Evolutionary conservation across 208 protist genomes (phyloP), one percentile per base, ranked within the genome.

Genomic region (Porcisia hertigi): DNA sequence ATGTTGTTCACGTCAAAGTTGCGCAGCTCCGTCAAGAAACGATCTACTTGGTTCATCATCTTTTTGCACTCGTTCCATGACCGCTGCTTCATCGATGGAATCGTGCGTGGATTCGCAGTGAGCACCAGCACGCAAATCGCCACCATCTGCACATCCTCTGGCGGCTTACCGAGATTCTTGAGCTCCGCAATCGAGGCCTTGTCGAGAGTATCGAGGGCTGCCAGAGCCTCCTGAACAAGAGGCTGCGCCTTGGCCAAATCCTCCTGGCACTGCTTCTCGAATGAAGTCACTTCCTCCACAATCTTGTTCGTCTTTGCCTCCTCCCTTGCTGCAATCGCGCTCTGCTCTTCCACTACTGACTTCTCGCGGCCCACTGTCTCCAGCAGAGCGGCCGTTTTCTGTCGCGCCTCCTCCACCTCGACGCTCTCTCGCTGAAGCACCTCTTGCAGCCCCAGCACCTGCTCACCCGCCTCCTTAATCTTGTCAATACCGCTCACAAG

Each of bases 131-230:
- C 97, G 65, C 98, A 98, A 67, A 96, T 97, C 36, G 97, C 97
- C 14, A 99, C 98, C 88, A 98, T 97, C 69, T 96, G 92, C 53
- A 99, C 97, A 78, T 98, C 94, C 2, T 93, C 88, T 58, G 98
- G 97, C 53, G 99, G 99, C 79, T 98, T 98, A 58, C 92, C 93
- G 36, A 99, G 92, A 69, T 98, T 98, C 85, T 99, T 99, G 54
- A 99, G 88, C 90, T 99, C 98, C 16, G 94, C 92, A 49, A 99
- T 95, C 63, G 98, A 97, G 11, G 94, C 96, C 80, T 99, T 99
- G 84, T 99, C 97, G n/a, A 99, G 88, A 23, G 96, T 98, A 84
- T 99, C 92, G 45, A 99, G 92, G 5, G 98, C 98, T 1, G 91
- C 96, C 25, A 98, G 84, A 3, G 99, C 98, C 75, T 98, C 94